Conservation (phyloP, 441 rosid genomes). For the Cnidoscolus chayamansa region DNA sequence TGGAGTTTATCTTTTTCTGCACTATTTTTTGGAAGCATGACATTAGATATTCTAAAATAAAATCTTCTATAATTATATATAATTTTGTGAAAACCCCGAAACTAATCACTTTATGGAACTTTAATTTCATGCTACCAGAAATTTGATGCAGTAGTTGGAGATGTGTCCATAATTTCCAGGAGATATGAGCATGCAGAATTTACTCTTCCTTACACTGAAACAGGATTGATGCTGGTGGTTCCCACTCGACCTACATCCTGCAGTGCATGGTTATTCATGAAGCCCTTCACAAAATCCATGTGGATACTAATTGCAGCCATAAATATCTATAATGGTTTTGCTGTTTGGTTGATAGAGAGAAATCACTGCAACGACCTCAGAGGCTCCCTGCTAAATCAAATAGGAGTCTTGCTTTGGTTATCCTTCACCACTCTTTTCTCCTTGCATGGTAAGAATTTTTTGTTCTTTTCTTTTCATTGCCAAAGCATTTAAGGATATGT, state of each 20-base stretch:
- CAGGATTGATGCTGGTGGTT: slow-evolving; percentile 24
- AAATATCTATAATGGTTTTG: slow-evolving; percentile 32
- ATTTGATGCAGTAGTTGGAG: slow-evolving; percentile 26
- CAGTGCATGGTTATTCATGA: slow-evolving; percentile 28
- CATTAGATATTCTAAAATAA: too few relatives aligned
- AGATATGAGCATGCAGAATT: slow-evolving; percentile 27
- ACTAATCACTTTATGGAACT: background rate
- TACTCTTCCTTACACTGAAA: slow-evolving; percentile 28
- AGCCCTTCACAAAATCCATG: slow-evolving; percentile 35
- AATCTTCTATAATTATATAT: too few relatives aligned
- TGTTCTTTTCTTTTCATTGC: background rate
- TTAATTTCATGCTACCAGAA: slow-evolving; percentile 2
- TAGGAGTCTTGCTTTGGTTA: slow-evolving; percentile 23
- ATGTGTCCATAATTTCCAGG: slow-evolving; percentile 14
- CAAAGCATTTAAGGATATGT: background rate
- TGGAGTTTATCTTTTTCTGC: too few relatives aligned
- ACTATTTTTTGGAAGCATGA: too few relatives aligned
- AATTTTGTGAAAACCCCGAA: background rate
- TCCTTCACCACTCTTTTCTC: slow-evolving; percentile 32
- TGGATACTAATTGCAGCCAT: slow-evolving; percentile 26
- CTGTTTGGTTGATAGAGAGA: slow-evolving; percentile 34
- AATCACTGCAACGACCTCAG: slow-evolving; percentile 10
- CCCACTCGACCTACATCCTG: slow-evolving; percentile 8
- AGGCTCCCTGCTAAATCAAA: slow-evolving; percentile 20
- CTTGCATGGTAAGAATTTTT: slow-evolving; percentile 16